These are phyloP conservation scores for Aspergillus hancockii DNA, from an alignment of 495 filamentous ascomycete genomes.

Conservation along the genomic window DNA sequence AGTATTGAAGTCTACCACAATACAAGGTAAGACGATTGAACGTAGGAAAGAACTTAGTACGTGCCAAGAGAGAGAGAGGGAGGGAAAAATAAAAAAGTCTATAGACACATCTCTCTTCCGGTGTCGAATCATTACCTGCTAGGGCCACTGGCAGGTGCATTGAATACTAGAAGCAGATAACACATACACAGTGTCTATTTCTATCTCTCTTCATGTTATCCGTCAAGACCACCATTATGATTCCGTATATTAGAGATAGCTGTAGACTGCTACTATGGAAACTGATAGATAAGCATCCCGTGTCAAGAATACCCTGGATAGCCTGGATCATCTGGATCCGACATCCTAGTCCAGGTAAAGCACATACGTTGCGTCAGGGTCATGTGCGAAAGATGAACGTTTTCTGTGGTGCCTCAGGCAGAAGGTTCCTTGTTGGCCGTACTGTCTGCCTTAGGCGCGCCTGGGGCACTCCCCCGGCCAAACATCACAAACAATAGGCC, in stretches of 20 bases:
- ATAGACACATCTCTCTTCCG: too few species aligned
- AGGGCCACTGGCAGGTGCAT: not conserved
- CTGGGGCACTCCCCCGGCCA: not conserved
- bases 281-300: not conserved
- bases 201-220: too few species aligned
- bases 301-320: not conserved
- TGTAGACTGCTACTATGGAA: not conserved
- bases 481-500: conserved; percentile 26
- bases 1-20: too few species aligned
- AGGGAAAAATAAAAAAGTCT: too few species aligned
- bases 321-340: not conserved
- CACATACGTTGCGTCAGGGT: not conserved
- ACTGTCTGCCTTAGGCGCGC: not conserved
- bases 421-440: not conserved
- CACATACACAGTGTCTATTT: not conserved
- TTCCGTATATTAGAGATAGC: not conserved
- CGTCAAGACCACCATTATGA: not conserved
- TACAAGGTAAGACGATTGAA: too few species aligned
- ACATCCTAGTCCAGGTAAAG: not conserved
- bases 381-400: not conserved
- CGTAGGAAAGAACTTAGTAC: too few species aligned
- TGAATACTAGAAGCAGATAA: not conserved
- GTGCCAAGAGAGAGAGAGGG: too few species aligned
- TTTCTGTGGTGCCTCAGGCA: conserved; percentile 20
- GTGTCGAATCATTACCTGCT: too few species aligned